phyloP scores from a whole-genome alignment of 768 basidiomycete species.

The Kwoniella shandongensis region DNA sequence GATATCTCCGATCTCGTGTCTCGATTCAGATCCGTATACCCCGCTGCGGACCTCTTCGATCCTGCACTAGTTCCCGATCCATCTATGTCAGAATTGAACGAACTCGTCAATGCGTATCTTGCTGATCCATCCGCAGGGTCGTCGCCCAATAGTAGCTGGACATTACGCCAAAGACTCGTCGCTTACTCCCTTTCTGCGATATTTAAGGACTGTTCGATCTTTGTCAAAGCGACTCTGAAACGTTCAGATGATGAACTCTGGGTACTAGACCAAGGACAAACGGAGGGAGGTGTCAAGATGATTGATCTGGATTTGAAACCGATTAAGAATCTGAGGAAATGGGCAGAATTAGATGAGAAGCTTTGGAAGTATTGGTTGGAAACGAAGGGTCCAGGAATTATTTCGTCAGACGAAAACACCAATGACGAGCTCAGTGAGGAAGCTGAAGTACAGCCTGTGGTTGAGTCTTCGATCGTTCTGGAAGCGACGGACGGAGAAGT shows the following conservation, averaged over 20 bases:
- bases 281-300: conserved; percentile 58
- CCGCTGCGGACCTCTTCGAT: conserved; percentile 21
- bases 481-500: background rate
- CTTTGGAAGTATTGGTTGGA: conserved; percentile 57
- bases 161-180: conserved; percentile 64
- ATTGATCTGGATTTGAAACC: conserved; percentile 88
- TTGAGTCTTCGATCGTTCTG: background rate
- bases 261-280: conserved; percentile 25
- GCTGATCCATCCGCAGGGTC: conserved; percentile 37
- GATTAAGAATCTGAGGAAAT: conserved; percentile 64
- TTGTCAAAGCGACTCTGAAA: conserved; percentile 54
- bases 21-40: conserved; percentile 37
- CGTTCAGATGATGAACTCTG: conserved; percentile 14
- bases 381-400: background rate
- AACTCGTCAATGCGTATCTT: conserved; percentile 63
- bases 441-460: background rate
- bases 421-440: background rate
- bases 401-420: background rate
- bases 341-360: conserved; percentile 70
- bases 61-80: conserved; percentile 17
- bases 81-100: conserved; percentile 21
- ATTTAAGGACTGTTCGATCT: conserved; percentile 93
- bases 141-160: conserved; percentile 48
- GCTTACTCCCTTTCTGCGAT: conserved; percentile 85
- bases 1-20: conserved; percentile 76